Percentiles rank a stretch among this genome's conserved stretches.
Evolutionary conservation across 1,284 basidiomycete species (phyloP).

Genomic region (Chalciporus sp.): DNA sequence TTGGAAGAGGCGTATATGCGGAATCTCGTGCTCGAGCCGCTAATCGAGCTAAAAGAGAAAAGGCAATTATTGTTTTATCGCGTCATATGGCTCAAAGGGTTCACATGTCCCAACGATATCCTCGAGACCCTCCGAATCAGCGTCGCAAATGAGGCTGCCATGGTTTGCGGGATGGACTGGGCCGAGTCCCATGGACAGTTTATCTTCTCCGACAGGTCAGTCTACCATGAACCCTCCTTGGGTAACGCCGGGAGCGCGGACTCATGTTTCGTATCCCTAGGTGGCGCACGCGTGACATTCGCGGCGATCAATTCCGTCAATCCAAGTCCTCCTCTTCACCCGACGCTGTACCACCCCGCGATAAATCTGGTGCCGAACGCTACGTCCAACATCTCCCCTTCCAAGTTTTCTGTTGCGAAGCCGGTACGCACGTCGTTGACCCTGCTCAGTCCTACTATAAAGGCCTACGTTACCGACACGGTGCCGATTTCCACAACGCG

Average conservation of each 20-base stretch:
- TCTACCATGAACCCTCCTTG: neutral
- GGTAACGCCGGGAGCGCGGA: neutral
- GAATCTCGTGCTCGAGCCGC: conserved; percentile 87
- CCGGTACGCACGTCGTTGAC: conserved; percentile 93
- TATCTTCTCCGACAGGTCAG: conserved; percentile 92
- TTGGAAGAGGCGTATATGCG: conserved; percentile 91
- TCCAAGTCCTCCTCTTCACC: conserved; percentile 89
- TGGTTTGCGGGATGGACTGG: conserved; percentile 99
- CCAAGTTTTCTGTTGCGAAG: conserved; percentile 97
- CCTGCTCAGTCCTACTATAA: conserved; percentile 92
- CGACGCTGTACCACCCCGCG: conserved; percentile 89
- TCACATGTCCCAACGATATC: conserved; percentile 96
- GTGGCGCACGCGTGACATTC: conserved; percentile 94
- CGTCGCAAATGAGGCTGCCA: conserved; percentile 85
- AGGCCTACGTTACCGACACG: conserved; percentile 82
- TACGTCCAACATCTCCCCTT: conserved; percentile 92
- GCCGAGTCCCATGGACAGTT: conserved; percentile 95
- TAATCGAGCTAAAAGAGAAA: conserved; percentile 79
- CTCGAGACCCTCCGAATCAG: conserved; percentile 91
- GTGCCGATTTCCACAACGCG: conserved; percentile 73
- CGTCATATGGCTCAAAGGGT: conserved; percentile 96
- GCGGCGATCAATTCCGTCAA: conserved; percentile 93
- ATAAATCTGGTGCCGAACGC: conserved; percentile 74
- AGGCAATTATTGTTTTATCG: conserved; percentile 82
- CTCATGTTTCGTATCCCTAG: conserved; percentile 40